Percentiles rank a stretch among this genome's conserved stretches.
phyloP scores from a whole-genome alignment of 257 asterid species.

The Capsicum chinense region DNA sequence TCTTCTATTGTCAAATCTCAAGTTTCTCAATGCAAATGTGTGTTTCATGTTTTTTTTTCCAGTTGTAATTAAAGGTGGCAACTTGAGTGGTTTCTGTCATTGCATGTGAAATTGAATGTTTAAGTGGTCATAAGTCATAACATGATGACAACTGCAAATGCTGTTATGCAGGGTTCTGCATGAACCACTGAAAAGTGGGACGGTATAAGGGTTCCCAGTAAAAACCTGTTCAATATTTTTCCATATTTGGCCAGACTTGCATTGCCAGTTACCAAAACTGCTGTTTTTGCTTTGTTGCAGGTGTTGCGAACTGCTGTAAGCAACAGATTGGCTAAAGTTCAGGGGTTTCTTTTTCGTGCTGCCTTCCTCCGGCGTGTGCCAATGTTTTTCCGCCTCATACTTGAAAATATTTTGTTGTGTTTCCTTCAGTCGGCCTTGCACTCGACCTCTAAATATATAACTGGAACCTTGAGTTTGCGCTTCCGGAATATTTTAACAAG shows the following conservation, averaged over 20 bases:
- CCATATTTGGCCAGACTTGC: neutral
- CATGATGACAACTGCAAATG: neutral
- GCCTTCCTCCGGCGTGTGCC: slow-evolving; percentile 99
- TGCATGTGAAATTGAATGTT: slow-evolving; percentile 17
- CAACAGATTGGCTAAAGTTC: slow-evolving; percentile 98
- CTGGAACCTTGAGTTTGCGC: slow-evolving; percentile 90
- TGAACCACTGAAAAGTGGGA: neutral
- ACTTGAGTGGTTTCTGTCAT: slow-evolving; percentile 19
- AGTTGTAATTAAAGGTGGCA: neutral
- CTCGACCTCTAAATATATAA: slow-evolving; percentile 88
- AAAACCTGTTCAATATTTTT: slow-evolving; percentile 8
- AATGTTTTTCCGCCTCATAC: slow-evolving; percentile 80
- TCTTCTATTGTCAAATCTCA: neutral
- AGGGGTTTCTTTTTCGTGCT: slow-evolving; percentile 96
- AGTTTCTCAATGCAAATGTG: slow-evolving; percentile 9
- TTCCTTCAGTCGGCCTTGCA: slow-evolving; percentile 87
- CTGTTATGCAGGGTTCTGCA: slow-evolving; percentile 7
- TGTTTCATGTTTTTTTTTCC: neutral
- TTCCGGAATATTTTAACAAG: slow-evolving; percentile 86
- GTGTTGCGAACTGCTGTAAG: slow-evolving; percentile 88
- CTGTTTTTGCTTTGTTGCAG: slow-evolving; percentile 48
- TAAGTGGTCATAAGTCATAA: slow-evolving; percentile 8
- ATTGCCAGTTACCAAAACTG: neutral
- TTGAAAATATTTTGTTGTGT: slow-evolving; percentile 87
- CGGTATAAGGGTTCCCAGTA: neutral